These are phyloP conservation scores for Nigrograna mackinnonii DNA, from an alignment of 2,329 filamentous ascomycete genomes.

Conservation along the genomic window DNA sequence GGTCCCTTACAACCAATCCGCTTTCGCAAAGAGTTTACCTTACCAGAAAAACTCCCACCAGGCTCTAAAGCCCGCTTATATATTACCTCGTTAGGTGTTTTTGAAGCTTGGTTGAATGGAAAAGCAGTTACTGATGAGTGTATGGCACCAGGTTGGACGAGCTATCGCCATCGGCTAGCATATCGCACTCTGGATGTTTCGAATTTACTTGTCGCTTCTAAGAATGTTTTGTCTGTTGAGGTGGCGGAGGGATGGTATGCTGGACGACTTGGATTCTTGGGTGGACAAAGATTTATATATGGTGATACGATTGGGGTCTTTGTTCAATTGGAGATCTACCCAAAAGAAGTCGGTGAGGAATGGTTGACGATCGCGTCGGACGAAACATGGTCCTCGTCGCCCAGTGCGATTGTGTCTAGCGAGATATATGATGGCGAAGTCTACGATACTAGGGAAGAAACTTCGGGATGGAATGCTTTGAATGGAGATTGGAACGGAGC, in stretches of 20 bases:
- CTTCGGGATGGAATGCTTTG: slow-evolving; percentile 11
- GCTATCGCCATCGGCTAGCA: slow-evolving; percentile 53
- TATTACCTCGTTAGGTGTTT: slow-evolving; percentile 11
- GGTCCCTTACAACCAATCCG: too few species aligned
- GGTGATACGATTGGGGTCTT: not conserved
- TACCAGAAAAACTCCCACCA: too few species aligned
- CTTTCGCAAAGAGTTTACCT: too few species aligned
- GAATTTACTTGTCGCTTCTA: slow-evolving; percentile 32
- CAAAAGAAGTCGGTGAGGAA: too few species aligned
- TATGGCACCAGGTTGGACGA: slow-evolving; percentile 57
- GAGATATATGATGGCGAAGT: slow-evolving; percentile 2
- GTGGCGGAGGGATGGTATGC: slow-evolving; percentile 1
- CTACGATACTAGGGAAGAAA: not conserved
- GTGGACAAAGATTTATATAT: not conserved
- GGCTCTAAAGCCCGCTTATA: slow-evolving; percentile 12
- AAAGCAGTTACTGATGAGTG: slow-evolving; percentile 9
- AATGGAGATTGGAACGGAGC: too few species aligned
- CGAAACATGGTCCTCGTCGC: not conserved
- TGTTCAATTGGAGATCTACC: slow-evolving; percentile 1
- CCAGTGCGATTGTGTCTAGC: not conserved
- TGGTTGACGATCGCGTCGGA: too few species aligned
- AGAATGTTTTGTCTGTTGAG: not conserved
- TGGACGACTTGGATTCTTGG: not conserved
- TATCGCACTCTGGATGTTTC: slow-evolving; percentile 61
- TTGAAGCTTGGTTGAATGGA: slow-evolving; percentile 14